Evolutionary conservation across 1,284 basidiomycete species (phyloP).

Genomic region (Sanguinoderma infundibulare): DNA sequence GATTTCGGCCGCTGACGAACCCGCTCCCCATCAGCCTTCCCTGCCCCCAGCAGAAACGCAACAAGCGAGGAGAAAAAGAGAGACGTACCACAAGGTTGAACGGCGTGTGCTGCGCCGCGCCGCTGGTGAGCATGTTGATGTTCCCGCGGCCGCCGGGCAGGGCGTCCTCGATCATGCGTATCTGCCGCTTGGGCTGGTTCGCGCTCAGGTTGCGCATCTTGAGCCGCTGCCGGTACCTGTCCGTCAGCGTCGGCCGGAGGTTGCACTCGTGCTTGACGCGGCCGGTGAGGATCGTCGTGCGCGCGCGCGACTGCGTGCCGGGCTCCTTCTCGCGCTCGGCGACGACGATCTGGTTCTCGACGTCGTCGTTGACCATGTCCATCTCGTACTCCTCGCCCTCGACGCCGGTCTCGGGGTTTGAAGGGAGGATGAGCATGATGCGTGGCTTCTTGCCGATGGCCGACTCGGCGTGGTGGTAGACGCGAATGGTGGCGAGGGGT

Average conservation of each 20-base stretch:
- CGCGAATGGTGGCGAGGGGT: constrained; percentile 74
- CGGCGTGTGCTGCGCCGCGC: constrained; percentile 36
- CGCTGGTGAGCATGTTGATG: constrained; percentile 62
- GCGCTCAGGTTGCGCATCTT: constrained; percentile 62
- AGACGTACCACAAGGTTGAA: constrained; percentile 64
- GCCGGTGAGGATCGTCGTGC: constrained; percentile 76
- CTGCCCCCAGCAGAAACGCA: background rate
- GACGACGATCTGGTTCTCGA: constrained; percentile 79
- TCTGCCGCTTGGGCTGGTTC: constrained; percentile 63
- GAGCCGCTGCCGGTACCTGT: constrained; percentile 67
- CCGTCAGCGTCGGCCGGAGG: constrained; percentile 65
- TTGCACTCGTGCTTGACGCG: constrained; percentile 78
- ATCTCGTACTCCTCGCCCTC: constrained; percentile 74
- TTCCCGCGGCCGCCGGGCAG: constrained; percentile 65
- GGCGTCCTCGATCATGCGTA: constrained; percentile 58
- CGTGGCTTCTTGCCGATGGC: constrained; percentile 54
- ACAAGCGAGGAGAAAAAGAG: background rate
- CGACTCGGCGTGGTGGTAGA: constrained; percentile 58
- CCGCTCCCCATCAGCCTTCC: background rate
- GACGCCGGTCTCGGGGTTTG: constrained; percentile 48
- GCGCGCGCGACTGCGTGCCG: constrained; percentile 54
- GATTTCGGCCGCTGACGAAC: constrained; percentile 53
- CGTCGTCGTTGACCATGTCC: constrained; percentile 76
- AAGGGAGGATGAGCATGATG: constrained; percentile 70
- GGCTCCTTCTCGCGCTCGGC: constrained; percentile 75